Evolutionary conservation across 495 filamentous ascomycete species (phyloP), one percentile per base, ranked within the genome.

Genomic region (Thermochaetoides thermophila): DNA sequence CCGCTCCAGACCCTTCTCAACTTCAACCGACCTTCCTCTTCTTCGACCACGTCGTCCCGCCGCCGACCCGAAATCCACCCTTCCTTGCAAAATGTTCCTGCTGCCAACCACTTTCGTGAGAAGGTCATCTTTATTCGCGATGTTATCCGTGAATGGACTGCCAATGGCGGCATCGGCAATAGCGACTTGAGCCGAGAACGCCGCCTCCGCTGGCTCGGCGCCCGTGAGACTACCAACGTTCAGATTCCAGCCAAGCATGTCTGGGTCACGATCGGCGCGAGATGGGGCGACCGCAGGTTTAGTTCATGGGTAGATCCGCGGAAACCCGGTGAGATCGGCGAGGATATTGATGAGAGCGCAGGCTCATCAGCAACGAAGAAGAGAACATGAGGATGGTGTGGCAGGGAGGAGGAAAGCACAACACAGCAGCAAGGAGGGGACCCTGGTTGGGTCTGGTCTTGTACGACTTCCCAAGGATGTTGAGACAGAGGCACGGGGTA

Each of bases 241-340:
- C 72, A 68, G 29, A 53, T 55, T 9, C 66, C 66, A 0, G 56
- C 61, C 28, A 86, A 84, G 56, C 72, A 79, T 33, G 81, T 84
- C 12, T 89, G 83, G 83, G 81, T 81, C 3, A 83, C 75, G 0
- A 79, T 89, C 23, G 84, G 84, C 3, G 78, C 80, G 7, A 69
- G 71, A 29, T 71, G 72, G 41, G 83, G 81, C 2, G 84, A 92
- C 57, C 66, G 58, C 32, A 49, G 66, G 18, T 44, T 59, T 35
- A 60, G 58, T 10, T 57, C 62, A n/a, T 50, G 58, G 32, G 63
- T 72, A 25, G 66, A 72, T 39, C 68, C 67, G 16, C 51, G 57
- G 37, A 56, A 49, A 14, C 66, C 68, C 11, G 43, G 44, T 0
- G 60, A 64, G 29, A 38, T 69, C 5, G 55, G 60, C 11, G 50